Evolutionary conservation across 306 rosid species (phyloP), one percentile per base, ranked within the genome.

Genomic region (Dryas drummondii): DNA sequence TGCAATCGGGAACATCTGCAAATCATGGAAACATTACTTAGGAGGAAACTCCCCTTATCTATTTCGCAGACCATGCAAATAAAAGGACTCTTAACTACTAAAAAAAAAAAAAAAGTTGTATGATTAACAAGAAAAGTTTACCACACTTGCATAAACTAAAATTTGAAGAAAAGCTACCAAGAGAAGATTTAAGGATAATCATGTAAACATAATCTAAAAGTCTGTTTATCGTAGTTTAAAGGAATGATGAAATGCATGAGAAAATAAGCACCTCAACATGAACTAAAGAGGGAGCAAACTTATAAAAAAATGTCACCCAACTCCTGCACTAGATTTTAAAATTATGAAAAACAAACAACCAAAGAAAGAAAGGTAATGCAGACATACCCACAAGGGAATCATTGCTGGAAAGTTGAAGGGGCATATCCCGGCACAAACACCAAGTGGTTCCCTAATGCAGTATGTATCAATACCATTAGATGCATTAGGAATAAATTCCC

Each of bases 341-440:
- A 49, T 46, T 53, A 9, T 13, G 50, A 7, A 76, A 16, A 51
- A 55, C 68, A 76, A 59, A n/a, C 57, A 61, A 75, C n/a, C 8
- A 80, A 71, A 2, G 10, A 49, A 70, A 26, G 4, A 12, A 42
- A 69, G 45, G 54, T 15, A 68, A 27, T 27, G 71, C 74, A 79
- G 77, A 49, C 90, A 53, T 86, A 91, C 97, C 97, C 94, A 91
- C 82, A 91, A 80, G 63, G 91, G 85, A 68, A 84, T 72, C 67
- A 69, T 80, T 66, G 89, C 90, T 47, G 97, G 83, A 81, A 80
- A 86, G 80, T 91, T 86, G 67, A 83, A 55, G 42, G 94, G 83
- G 76, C 93, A 91, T 68, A 91, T 87, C 71, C 97, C 97, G 17
- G 91, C 94, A 87, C 97, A 91, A 80, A 91, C 92, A 67, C 97